Evolutionary conservation across 768 basidiomycete genomes (phyloP).

Genomic region (Xerocomus potaroensis): DNA sequence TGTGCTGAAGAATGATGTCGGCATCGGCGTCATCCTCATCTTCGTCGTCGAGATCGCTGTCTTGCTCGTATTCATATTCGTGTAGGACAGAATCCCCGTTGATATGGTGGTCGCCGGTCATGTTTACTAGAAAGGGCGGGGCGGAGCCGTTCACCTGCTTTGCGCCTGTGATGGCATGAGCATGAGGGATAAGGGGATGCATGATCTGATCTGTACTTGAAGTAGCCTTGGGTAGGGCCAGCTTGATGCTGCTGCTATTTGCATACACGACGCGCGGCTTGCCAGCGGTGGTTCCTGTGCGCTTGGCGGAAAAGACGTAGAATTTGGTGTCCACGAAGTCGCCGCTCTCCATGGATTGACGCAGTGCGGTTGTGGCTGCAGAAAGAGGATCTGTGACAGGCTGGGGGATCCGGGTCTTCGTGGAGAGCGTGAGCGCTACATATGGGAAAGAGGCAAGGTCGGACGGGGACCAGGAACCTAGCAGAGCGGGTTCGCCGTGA

Average conservation of each 20-base stretch:
- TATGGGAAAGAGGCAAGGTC: slow-evolving; percentile 16
- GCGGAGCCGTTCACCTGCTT: slow-evolving; percentile 4
- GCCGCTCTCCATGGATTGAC: slow-evolving; percentile 22
- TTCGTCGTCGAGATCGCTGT: slow-evolving; percentile 30
- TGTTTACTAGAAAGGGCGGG: slow-evolving; percentile 16
- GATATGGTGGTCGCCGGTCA: slow-evolving; percentile 22
- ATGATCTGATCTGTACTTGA: slow-evolving; percentile 3
- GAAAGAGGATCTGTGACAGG: slow-evolving; percentile 11
- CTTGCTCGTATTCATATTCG: slow-evolving; percentile 25
- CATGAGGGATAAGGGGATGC: neutral
- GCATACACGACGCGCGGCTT: slow-evolving; percentile 25
- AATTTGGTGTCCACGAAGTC: slow-evolving; percentile 29
- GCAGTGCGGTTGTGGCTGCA: slow-evolving; percentile 16
- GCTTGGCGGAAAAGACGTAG: slow-evolving; percentile 23
- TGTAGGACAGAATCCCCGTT: slow-evolving; percentile 19
- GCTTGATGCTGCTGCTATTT: slow-evolving; percentile 14
- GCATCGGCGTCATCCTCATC: neutral
- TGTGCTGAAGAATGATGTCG: no score
- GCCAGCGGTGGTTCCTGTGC: slow-evolving; percentile 8
- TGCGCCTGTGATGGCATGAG: slow-evolving; percentile 6
- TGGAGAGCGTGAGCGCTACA: slow-evolving; percentile 16
- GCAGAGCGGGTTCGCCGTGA: slow-evolving; percentile 20
- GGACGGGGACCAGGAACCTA: slow-evolving; percentile 21
- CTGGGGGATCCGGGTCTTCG: slow-evolving; percentile 15
- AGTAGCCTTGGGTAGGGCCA: slow-evolving; percentile 16